Percentiles rank a stretch among this genome's conserved stretches.
Evolutionary conservation across 345 rosid genomes (phyloP).

Genomic region (Orychophragmus violaceus): DNA sequence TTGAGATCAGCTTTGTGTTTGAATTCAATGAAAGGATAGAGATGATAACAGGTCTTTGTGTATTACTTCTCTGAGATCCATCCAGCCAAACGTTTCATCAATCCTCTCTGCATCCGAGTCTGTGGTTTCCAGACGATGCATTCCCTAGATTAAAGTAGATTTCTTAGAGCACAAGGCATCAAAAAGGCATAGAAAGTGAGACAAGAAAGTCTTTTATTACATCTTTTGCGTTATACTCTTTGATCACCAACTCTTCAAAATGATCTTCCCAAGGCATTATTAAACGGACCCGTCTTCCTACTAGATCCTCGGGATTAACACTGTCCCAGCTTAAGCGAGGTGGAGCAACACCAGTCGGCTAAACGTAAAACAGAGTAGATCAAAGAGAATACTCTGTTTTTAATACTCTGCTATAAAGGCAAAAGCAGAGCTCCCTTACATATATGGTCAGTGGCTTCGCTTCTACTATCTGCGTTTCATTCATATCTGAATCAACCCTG

Average conservation of each 20-base stretch:
- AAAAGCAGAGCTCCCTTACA: not conserved
- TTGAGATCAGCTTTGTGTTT: not conserved
- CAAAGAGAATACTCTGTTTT: not conserved
- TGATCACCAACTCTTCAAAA: not conserved
- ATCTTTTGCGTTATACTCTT: not conserved
- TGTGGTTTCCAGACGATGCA: not conserved
- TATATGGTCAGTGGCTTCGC: not conserved
- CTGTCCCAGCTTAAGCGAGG: not conserved
- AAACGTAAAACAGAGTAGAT: not conserved
- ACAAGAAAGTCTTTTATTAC: not conserved
- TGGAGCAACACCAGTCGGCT: not conserved
- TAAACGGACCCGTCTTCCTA: not conserved
- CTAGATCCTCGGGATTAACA: not conserved
- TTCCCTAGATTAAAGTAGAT: not conserved
- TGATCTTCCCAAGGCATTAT: not conserved
- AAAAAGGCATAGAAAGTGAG: not conserved
- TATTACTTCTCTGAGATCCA: slow-evolving; percentile 16
- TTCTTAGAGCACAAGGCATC: not conserved
- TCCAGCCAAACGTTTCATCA: not conserved
- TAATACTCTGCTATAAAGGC: not conserved
- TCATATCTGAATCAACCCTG: not conserved
- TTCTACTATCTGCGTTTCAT: not conserved
- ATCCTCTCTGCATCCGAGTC: not conserved
- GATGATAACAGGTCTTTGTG: not conserved
- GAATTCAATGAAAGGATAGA: not conserved